Evolutionary conservation across 345 rosid species (phyloP).

Genomic region (Gossypium mustelinum): DNA sequence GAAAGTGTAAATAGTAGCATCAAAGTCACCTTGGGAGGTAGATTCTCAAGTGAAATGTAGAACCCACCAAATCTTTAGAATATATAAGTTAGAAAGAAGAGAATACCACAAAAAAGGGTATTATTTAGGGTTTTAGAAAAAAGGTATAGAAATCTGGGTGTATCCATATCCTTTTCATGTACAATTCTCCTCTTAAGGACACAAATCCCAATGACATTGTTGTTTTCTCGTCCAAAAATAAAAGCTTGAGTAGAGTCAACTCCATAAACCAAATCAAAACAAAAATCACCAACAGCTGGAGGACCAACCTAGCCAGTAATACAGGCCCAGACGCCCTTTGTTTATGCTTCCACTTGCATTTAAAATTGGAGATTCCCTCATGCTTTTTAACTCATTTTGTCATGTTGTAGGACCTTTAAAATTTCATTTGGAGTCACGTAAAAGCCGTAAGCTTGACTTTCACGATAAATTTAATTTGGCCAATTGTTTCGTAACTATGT

Average conservation of each 20-base stretch:
- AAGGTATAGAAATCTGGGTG: background rate
- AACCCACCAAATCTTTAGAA: background rate
- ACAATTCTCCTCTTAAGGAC: background rate
- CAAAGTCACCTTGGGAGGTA: background rate
- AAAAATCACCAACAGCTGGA: background rate
- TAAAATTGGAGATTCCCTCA: too few species aligned
- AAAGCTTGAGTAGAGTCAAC: slow-evolving; percentile 11
- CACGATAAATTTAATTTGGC: too few species aligned
- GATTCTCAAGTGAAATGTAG: background rate
- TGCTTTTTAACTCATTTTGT: too few species aligned
- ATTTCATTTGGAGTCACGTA: too few species aligned
- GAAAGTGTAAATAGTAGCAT: background rate
- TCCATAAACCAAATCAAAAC: background rate
- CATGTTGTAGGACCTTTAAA: too few species aligned
- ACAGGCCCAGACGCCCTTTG: background rate
- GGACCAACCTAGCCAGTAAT: background rate
- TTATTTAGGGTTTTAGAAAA: background rate
- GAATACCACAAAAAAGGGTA: background rate
- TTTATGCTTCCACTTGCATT: background rate
- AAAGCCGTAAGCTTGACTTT: too few species aligned
- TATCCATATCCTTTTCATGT: background rate
- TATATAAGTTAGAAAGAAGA: background rate
- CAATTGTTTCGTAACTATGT: accelerated
- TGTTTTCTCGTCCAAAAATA: background rate
- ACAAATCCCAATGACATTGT: slow-evolving; percentile 5